Conservation (phyloP, 768 basidiomycete genomes). For the Tylopilus subfusipes region DNA sequence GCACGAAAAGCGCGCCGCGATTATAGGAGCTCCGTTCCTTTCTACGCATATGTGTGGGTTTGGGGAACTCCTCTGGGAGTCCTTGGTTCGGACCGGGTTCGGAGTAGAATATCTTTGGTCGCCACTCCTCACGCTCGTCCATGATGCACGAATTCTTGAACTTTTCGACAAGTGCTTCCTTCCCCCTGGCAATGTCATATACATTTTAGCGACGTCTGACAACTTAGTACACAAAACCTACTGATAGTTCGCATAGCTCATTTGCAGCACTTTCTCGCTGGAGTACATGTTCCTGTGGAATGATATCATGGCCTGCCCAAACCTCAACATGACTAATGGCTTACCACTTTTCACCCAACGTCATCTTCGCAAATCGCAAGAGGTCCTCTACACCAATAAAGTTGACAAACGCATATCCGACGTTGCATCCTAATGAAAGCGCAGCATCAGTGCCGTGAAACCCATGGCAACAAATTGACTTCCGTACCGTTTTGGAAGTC, state of each 20-base stretch:
- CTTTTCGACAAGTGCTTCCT: conserved; percentile 86
- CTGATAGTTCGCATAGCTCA: conserved; percentile 94
- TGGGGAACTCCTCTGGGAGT: conserved; percentile 74
- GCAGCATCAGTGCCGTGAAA: conserved; percentile 1
- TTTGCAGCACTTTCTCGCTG: conserved; percentile 85
- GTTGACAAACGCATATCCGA: conserved; percentile 87
- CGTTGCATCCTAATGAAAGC: conserved; percentile 60
- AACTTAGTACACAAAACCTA: conserved; percentile 37
- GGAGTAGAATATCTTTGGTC: conserved; percentile 82
- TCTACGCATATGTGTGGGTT: conserved; percentile 74
- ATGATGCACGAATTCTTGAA: conserved; percentile 91
- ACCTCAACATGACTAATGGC: conserved; percentile 13
- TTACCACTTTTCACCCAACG: conserved; percentile 80
- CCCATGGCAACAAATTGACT: neutral
- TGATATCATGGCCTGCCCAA: conserved; percentile 2
- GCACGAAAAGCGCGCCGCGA: conserved; percentile 67
- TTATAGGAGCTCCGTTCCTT: conserved; percentile 83
- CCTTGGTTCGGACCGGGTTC: conserved; percentile 68
- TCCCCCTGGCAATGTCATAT: conserved; percentile 51
- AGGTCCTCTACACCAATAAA: conserved; percentile 79
- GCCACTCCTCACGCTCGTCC: conserved; percentile 81
- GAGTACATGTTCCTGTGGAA: conserved; percentile 81
- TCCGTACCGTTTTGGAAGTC: conserved; percentile 74
- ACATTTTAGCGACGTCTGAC: conserved; percentile 7
- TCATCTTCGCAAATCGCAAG: conserved; percentile 66